Conservation (phyloP, 805 yeast genomes). For the Suhomyces pyralidae region DNA sequence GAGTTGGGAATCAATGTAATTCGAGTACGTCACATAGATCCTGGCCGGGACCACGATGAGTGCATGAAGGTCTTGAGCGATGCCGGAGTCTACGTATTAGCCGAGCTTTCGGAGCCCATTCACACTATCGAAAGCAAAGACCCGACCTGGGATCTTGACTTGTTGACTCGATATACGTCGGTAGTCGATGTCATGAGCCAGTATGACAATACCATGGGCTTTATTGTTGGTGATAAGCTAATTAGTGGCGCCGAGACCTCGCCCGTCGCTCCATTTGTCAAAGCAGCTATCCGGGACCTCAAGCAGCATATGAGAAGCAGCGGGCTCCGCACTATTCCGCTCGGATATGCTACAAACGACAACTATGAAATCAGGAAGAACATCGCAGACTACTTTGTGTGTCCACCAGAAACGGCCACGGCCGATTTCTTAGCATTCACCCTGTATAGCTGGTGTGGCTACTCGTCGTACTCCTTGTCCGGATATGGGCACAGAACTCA, state of each 20-base stretch:
- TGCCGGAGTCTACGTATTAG: constrained; percentile 35
- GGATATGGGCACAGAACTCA: constrained; percentile 36
- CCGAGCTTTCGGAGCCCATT: constrained; percentile 36
- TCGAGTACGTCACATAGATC: constrained; percentile 84
- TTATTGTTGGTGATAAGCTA: constrained; percentile 43
- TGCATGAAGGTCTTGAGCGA: constrained; percentile 29
- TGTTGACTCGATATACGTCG: constrained; percentile 26
- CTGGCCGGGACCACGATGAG: constrained; percentile 63
- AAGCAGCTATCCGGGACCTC: constrained; percentile 35
- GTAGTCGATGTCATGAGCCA: constrained; percentile 33
- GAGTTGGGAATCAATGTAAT: constrained; percentile 72
- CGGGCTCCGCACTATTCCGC: constrained; percentile 33
- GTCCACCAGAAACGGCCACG: constrained; percentile 11
- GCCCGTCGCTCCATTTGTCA: constrained; percentile 33
- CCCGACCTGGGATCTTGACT: constrained; percentile 36
- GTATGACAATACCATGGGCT: constrained; percentile 36
- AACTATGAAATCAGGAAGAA: constrained; percentile 28
- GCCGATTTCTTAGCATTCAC: constrained; percentile 38
- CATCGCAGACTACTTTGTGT: constrained; percentile 30
- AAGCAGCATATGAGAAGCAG: constrained; percentile 25
- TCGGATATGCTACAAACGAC: constrained; percentile 42
- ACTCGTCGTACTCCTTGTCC: constrained; percentile 33
- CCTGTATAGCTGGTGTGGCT: constrained; percentile 44
- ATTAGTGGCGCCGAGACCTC: constrained; percentile 25
- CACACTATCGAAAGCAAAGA: constrained; percentile 28